A percentile compares a stretch with the other conserved stretches of the same genome.
These are phyloP conservation scores for Solanum chaucha DNA, from an alignment of 257 asterid species.

Conservation along the genomic window DNA sequence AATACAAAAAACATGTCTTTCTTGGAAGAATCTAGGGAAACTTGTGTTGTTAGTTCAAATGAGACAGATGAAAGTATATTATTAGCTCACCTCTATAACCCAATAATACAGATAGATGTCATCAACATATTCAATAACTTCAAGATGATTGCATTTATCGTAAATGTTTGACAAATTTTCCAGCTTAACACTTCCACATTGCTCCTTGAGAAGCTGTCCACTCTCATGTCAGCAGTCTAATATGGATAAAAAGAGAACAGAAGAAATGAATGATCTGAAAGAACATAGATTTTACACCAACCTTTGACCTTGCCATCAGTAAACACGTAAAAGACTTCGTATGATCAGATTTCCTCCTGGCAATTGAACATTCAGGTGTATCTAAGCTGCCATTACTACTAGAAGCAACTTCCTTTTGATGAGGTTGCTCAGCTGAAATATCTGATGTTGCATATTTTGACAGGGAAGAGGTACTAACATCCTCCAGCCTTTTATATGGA, in stretches of 20 bases:
- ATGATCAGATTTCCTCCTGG: conserved; percentile 50
- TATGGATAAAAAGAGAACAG: neutral
- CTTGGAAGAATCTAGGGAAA: neutral
- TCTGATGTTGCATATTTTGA: conserved; percentile 25
- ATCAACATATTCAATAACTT: conserved; percentile 81
- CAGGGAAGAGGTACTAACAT: conserved; percentile 21
- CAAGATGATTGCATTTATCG: conserved; percentile 78
- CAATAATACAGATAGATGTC: conserved; percentile 89
- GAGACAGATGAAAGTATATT: neutral
- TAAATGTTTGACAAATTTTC: conserved; percentile 60
- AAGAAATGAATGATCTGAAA: neutral
- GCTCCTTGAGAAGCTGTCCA: conserved; percentile 33
- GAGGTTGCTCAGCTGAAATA: conserved; percentile 27
- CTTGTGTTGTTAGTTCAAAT: neutral
- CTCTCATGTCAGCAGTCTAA: neutral
- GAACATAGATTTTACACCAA: conserved; percentile 9
- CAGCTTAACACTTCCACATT: conserved; percentile 18
- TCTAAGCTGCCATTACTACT: conserved; percentile 11
- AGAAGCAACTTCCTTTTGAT: conserved; percentile 27
- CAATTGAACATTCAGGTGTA: conserved; percentile 1
- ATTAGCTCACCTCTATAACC: conserved; percentile 75
- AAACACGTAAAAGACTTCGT: conserved; percentile 68
- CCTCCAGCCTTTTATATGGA: conserved; percentile 44
- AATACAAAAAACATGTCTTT: neutral
- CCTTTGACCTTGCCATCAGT: conserved; percentile 69